Evolutionary conservation across 768 basidiomycete species (phyloP).

Genomic region (Botryobasidium botryosum): DNA sequence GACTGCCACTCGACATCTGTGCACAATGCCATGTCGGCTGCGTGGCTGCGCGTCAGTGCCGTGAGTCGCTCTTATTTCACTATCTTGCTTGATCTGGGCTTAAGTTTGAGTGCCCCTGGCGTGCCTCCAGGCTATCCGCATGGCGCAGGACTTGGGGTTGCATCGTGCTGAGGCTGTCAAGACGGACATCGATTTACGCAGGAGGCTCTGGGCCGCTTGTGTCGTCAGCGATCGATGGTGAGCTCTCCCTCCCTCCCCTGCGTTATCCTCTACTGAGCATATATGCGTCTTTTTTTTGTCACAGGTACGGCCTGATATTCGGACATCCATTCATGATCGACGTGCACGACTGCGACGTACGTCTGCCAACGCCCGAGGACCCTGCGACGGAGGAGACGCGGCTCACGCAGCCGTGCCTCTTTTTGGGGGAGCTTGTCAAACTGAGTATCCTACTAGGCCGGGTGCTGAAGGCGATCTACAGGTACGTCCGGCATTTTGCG

Average conservation of each 20-base stretch:
- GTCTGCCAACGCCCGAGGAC: slow-evolving; percentile 79
- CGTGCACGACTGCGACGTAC: slow-evolving; percentile 88
- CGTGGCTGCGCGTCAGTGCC: slow-evolving; percentile 73
- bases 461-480: slow-evolving; percentile 86
- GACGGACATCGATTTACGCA: slow-evolving; percentile 67
- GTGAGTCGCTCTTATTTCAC: slow-evolving; percentile 22
- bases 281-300: slow-evolving; percentile 7
- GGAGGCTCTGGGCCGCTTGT: slow-evolving; percentile 88
- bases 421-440: slow-evolving; percentile 83
- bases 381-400: slow-evolving; percentile 22
- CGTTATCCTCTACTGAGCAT: background rate
- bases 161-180: slow-evolving; percentile 82
- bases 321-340: slow-evolving; percentile 96
- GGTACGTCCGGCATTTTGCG: slow-evolving; percentile 25
- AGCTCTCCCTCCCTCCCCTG: slow-evolving; percentile 11
- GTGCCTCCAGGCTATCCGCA: no score
- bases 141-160: slow-evolving; percentile 94
- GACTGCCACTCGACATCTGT: slow-evolving; percentile 86
- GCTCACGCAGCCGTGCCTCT: slow-evolving; percentile 21
- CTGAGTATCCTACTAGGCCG: slow-evolving; percentile 82
- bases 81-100: background rate
- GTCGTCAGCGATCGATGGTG: slow-evolving; percentile 91
- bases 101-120: no score
- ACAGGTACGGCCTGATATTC: slow-evolving; percentile 71
- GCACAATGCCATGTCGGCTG: slow-evolving; percentile 65